Evolutionary conservation across 2,329 filamentous ascomycete species (phyloP), one percentile per base, ranked within the genome.

Genomic region (Drechslerella dactyloides): DNA sequence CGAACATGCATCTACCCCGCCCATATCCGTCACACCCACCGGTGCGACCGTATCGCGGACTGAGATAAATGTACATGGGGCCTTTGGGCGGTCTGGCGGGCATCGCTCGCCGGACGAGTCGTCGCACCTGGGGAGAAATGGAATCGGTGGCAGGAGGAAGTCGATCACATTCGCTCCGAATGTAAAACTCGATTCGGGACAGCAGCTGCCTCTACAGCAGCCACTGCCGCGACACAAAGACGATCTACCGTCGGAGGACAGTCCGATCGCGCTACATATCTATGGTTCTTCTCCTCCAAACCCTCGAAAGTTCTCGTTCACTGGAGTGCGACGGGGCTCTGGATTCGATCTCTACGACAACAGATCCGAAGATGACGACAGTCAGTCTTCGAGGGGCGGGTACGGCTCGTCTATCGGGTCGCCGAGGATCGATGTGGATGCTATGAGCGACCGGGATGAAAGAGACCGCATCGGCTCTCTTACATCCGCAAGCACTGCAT

Each of bases 81-180:
- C 60, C 13, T 65, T 72, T 56, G 60, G 68, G n/a, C 48, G 60
- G 44, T 42, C 53, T 50, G 52, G 35, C 13, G 35, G 10, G 13
- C 50, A 46, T n/a, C 59, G 50, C 48, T 46, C 53, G 30, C 70
- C 44, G n/a, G 58, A 66, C 55, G 70, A 58, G 8, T 58, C 27
- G 3, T 33, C 61, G 52, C 55, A 54, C 17, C 33, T 60, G 5
- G 58, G 61, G 42, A 73, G 55, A 27, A 60, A 65, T 44, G 61
- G 63, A 30, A 59, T 59, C 21, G 57, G 65, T 24, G 69, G 63
- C 50, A 75, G 74, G 57, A 76, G 75, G 50, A 72, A 65, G 24
- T 77, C 76, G 40, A 76, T 77, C 53, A 74, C 74, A 23, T 77
- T 77, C 42, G 74, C 76, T 54, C 75, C 76, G 21, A 69, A 74